Conservation (phyloP, 768 basidiomycete species). For the Dendrothele bispora region DNA sequence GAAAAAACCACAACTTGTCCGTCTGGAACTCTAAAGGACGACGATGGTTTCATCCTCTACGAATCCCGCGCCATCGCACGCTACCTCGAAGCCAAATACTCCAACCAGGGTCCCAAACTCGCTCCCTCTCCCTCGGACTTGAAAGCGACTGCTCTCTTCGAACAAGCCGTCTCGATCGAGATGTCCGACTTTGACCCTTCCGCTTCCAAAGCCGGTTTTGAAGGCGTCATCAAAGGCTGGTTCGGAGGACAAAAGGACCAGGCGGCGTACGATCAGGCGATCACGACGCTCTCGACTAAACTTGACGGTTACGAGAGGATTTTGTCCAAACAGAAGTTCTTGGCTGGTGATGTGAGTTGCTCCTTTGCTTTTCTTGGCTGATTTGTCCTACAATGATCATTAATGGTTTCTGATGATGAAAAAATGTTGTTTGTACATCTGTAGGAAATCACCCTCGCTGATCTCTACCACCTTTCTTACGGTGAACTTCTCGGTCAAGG, state of each 20-base stretch:
- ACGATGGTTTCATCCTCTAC: constrained; percentile 66
- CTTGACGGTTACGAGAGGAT: constrained; percentile 41
- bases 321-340: constrained; percentile 36
- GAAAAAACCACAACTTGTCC: background rate
- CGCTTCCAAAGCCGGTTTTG: constrained; percentile 39
- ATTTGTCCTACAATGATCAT: background rate
- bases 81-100: constrained; percentile 59
- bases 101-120: constrained; percentile 47
- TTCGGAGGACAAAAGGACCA: no score
- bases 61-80: constrained; percentile 63
- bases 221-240: constrained; percentile 56
- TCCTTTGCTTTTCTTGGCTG: no score
- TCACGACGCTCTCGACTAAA: constrained; percentile 22
- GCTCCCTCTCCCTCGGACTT: constrained; percentile 39
- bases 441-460: constrained; percentile 45
- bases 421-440: background rate
- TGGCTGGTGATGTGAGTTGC: constrained; percentile 36
- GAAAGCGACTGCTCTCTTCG: constrained; percentile 42
- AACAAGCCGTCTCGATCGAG: constrained; percentile 56
- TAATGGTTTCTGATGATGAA: background rate
- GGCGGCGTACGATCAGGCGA: no score
- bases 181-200: constrained; percentile 50
- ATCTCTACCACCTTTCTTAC: constrained; percentile 47
- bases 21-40: constrained; percentile 36
- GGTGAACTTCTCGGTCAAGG: constrained; percentile 24